These are phyloP conservation scores for Camellia oleifera DNA, from an alignment of 179 eudicot species.

Conservation along the genomic window DNA sequence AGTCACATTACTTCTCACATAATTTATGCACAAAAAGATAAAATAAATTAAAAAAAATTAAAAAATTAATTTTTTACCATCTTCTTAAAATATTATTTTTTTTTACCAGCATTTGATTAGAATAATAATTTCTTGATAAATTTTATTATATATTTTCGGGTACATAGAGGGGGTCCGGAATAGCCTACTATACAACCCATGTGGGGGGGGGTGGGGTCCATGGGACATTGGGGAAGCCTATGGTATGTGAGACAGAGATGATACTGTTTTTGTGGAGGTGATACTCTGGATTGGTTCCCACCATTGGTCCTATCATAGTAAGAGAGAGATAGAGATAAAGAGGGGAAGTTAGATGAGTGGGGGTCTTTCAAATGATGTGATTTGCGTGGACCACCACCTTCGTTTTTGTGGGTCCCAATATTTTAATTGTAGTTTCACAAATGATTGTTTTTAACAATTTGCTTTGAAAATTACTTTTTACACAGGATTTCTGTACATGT, in stretches of 20 bases:
- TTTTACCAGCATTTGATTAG: too few species aligned
- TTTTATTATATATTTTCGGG: too few species aligned
- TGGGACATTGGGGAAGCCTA: too few species aligned
- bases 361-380: constrained; percentile 27
- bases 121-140: too few species aligned
- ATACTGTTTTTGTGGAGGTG: neutral
- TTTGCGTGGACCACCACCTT: neutral
- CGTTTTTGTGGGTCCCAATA: neutral
- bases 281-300: neutral
- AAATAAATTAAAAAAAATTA: too few species aligned
- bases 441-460: constrained; percentile 1
- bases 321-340: neutral
- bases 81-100: too few species aligned
- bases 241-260: neutral
- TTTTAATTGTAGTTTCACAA: constrained; percentile 8
- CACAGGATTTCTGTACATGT: neutral
- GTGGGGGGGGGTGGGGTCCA: constrained; percentile 17
- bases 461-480: neutral
- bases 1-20: too few species aligned
- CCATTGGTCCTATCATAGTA: constrained; percentile 12
- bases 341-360: constrained; percentile 16
- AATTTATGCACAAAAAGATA: too few species aligned
- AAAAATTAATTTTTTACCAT: too few species aligned
- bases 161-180: neutral
- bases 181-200: constrained; percentile 9